Base-by-base conservation (phyloP, 169 alveolate species). In the Plasmodium chabaudi region DNA sequence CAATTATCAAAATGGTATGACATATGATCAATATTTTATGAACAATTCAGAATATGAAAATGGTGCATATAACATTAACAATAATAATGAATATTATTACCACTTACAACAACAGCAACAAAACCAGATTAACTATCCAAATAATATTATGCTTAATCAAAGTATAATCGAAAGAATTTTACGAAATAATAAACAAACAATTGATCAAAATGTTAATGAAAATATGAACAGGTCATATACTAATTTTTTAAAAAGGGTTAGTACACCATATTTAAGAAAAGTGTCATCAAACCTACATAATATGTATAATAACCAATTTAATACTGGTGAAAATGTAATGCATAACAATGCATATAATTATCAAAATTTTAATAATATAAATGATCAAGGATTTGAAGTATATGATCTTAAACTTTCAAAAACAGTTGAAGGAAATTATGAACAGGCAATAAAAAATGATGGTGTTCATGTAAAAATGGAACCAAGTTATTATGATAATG, bases 121-220 rank as follows among this genome's bases (percentile, higher is more conserved):
- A 34, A 34, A 34, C 4, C 42, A 34, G 59, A 0, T 13, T 51
- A 51, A 51, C 4, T 13, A 0, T 15, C 59, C 59, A 4, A 61
- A n/a, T 42, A 75, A 75, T 39, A 21, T 61, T 42, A 77, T 55
- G 1, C 27, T 77, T 12, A 77, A 77, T 42, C 63, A 77, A 21
- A 56, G 65, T 27, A 3, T 77, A 49, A 53, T 77, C 34, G 88
- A 77, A 64, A 77, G 49, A 75, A 77, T 63, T 63, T 42, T 77
- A 34, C 34, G 88, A 49, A 77, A 77, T 55, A 77, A 77, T 51
- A 77, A 77, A 57, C 9, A 63, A 13, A 25, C 70, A 6, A 46
- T 64, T n/a, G 88, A 69, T 34, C 63, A 49, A 77, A 47, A 21
- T 0, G 42, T 39, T 12, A 23, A 25, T 56, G 77, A 77, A 1